A percentile compares a stretch with the other conserved stretches of the same genome.
Conservation (phyloP, 2,329 filamentous ascomycete genomes). For the Verticillium albo-atrum region DNA sequence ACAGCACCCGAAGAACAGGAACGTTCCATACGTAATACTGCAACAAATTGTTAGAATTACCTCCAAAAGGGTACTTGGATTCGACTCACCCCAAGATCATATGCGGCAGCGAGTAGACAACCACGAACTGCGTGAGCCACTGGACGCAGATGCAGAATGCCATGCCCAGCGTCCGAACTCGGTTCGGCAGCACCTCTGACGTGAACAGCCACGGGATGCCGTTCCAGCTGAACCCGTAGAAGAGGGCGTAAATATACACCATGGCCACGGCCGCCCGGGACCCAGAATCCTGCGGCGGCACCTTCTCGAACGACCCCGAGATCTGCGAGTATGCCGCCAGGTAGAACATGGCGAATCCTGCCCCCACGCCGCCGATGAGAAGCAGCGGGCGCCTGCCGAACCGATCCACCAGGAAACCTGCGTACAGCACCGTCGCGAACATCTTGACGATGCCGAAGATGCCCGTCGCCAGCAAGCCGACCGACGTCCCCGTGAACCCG, state of each 20-base stretch:
- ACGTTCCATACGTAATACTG: slow-evolving; percentile 31
- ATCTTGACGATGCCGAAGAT: slow-evolving; percentile 60
- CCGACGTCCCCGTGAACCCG: slow-evolving; percentile 53
- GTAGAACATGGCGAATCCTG: slow-evolving; percentile 26
- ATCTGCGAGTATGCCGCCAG: slow-evolving; percentile 18
- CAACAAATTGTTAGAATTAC: neutral
- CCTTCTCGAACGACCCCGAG: slow-evolving; percentile 9
- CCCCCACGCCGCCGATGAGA: slow-evolving; percentile 17
- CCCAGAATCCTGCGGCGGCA: slow-evolving; percentile 8
- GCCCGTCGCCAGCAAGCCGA: slow-evolving; percentile 57
- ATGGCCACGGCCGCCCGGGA: slow-evolving; percentile 19
- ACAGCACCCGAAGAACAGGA: slow-evolving; percentile 38
- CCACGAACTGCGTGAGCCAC: slow-evolving; percentile 21
- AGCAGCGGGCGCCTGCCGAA: slow-evolving; percentile 15
- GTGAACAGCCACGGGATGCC: slow-evolving; percentile 12
- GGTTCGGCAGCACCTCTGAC: slow-evolving; percentile 12
- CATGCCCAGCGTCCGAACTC: slow-evolving; percentile 18
- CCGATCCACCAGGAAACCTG: slow-evolving; percentile 15
- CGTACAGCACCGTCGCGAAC: slow-evolving; percentile 13
- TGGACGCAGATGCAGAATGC: slow-evolving; percentile 17
- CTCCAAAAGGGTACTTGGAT: too few species aligned
- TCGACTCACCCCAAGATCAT: slow-evolving; percentile 15
- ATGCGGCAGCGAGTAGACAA: slow-evolving; percentile 19
- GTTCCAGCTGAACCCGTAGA: slow-evolving; percentile 18
- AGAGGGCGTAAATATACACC: slow-evolving; percentile 18